These are phyloP conservation scores for Vitis hybrid DNA, from an alignment of 177 flowering plant species.

Conservation along the genomic window DNA sequence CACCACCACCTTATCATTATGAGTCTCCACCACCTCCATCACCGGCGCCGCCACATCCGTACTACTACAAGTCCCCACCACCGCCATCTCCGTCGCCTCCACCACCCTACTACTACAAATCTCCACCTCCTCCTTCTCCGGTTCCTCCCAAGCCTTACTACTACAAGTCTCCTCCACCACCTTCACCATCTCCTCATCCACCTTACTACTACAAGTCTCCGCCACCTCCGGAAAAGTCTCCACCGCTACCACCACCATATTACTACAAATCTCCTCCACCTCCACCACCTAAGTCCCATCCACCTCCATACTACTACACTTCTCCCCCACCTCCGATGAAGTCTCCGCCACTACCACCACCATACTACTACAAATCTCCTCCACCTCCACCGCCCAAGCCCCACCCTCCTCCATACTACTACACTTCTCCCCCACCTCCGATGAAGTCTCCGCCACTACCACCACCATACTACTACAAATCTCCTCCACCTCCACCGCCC, in stretches of 20 bases:
- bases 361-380: constrained; percentile 32
- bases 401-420: constrained; percentile 23
- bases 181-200: not conserved
- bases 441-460: constrained; percentile 12
- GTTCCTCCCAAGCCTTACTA: constrained; percentile 13
- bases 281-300: constrained; percentile 21
- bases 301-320: constrained; percentile 33
- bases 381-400: constrained; percentile 28
- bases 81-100: constrained; percentile 34
- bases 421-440: constrained; percentile 35
- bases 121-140: constrained; percentile 25
- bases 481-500: constrained; percentile 34
- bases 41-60: constrained; percentile 20
- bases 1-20: constrained; percentile 39
- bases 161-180: constrained; percentile 24
- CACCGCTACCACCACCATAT: constrained; percentile 16
- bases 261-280: constrained; percentile 28
- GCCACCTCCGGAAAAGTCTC: constrained; percentile 11
- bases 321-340: constrained; percentile 29
- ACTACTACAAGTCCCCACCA: constrained; percentile 40
- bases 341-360: constrained; percentile 20
- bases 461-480: constrained; percentile 33
- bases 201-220: constrained; percentile 19
- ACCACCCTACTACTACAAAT: constrained; percentile 26
- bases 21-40: constrained; percentile 37